Evolutionary conservation across 176 grass and related monocot genomes (phyloP), one percentile per base, ranked within the genome.

Genomic region (Saccharum spontaneum): DNA sequence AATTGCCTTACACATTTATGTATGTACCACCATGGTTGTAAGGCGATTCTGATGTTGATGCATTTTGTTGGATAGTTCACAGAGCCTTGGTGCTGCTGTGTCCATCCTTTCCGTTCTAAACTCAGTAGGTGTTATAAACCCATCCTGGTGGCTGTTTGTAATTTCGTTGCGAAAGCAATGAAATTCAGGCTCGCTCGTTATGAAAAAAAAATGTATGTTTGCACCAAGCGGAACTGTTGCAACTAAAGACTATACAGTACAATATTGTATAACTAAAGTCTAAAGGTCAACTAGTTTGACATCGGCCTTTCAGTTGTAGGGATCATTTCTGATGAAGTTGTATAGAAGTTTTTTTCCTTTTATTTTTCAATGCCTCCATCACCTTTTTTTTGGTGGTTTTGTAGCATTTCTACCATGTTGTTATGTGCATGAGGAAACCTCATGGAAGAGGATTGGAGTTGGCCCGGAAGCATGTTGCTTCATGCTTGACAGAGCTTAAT

Each of bases 341-440:
- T 8, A 50, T 71, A 78, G 31, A 18, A 41, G 26, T 39, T 37
- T 83, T 82, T 69, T 28, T 37, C 33, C 67, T 77, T 62, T 44
- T 14, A 20, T 55, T 86, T 74, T 49, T 62, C 78, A 82, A 43
- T 79, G 76, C 57, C 26, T 81, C 88, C 66, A 75, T 81, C 59
- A 73, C 62, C 17, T 62, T 52, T 74, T 74, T 79, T 78, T 60
- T 17, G 46, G 57, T 91, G 46, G 22, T 62, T 50, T 34, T 83
- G 73, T 79, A 98, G 96, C 91, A 98, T 88, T 95, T 95, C 75
- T 91, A 92, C 78, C 96, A 91, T 93, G 78, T 90, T 79, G 76
- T 98, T 45, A 88, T 39, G 17, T 86, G 88, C 59, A 87, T 95
- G 91, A 93, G 75, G 86, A 98, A 89, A 88, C 87, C 90, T 72